Evolutionary conservation across 371 early-diverging fungal genomes (phyloP).

Genomic region (Basidiobolus meristosporus): DNA sequence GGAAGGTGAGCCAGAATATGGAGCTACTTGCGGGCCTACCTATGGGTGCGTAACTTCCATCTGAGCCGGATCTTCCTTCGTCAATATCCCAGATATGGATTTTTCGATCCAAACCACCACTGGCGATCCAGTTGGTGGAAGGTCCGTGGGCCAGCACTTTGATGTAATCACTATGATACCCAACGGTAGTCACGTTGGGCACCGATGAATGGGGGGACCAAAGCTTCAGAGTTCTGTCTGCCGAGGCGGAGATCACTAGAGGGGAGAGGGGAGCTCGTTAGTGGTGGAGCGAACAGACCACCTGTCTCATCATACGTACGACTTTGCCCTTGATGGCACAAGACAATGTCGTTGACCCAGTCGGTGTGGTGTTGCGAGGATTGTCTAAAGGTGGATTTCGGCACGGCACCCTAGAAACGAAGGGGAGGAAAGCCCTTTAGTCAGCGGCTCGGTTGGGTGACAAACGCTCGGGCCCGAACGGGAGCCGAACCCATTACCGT

Average conservation of each 20-base stretch:
- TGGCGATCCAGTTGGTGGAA: conserved; percentile 60
- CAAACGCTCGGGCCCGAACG: neutral
- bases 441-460: neutral
- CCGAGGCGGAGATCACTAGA: conserved; percentile 72
- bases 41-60: too few species aligned
- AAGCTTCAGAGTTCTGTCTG: conserved; percentile 75
- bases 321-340: conserved; percentile 34
- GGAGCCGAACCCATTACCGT: neutral
- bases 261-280: too few species aligned
- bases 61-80: conserved; percentile 16
- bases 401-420: conserved; percentile 2
- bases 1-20: neutral
- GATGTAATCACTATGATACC: conserved; percentile 48
- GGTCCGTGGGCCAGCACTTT: conserved; percentile 55
- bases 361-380: conserved; percentile 78
- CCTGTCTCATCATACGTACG: too few species aligned
- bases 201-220: too few species aligned
- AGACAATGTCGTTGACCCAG: conserved; percentile 88
- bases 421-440: neutral
- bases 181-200: conserved; percentile 13
- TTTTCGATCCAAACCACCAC: conserved; percentile 81
- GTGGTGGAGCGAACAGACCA: too few species aligned
- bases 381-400: conserved; percentile 18
- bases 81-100: conserved; percentile 80
- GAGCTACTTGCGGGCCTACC: neutral